These are phyloP conservation scores for Setaria italica DNA, from an alignment of 202 grass and related monocot genomes.

Conservation along the genomic window DNA sequence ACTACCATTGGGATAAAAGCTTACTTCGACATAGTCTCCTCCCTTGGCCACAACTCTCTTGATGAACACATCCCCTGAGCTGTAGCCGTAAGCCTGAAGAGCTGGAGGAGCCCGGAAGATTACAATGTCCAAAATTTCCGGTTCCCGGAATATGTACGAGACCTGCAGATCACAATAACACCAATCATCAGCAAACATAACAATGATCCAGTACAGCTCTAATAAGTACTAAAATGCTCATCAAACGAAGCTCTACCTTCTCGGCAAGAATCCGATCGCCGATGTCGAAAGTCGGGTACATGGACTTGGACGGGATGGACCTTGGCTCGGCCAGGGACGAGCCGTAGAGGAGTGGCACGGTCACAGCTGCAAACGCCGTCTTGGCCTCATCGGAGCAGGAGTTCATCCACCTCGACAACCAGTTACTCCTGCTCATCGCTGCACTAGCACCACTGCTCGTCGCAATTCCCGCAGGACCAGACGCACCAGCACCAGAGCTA, in stretches of 20 bases:
- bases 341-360: slow-evolving; percentile 84
- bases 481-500: neutral
- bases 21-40: slow-evolving; percentile 92
- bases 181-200: slow-evolving; percentile 18
- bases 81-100: slow-evolving; percentile 83
- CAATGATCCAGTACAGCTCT: neutral
- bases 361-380: slow-evolving; percentile 84
- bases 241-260: slow-evolving; percentile 65
- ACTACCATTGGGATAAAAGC: slow-evolving; percentile 56
- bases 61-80: slow-evolving; percentile 83
- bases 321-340: slow-evolving; percentile 82
- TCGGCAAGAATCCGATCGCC: slow-evolving; percentile 96
- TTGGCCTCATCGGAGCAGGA: slow-evolving; percentile 96
- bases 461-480: slow-evolving; percentile 33
- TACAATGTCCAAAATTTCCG: slow-evolving; percentile 94
- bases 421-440: slow-evolving; percentile 56
- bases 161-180: slow-evolving; percentile 59
- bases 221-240: neutral
- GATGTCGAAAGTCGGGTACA: slow-evolving; percentile 96
- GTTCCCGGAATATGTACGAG: slow-evolving; percentile 91
- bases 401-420: slow-evolving; percentile 81
- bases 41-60: slow-evolving; percentile 95
- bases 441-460: slow-evolving; percentile 28
- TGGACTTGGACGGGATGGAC: slow-evolving; percentile 94
- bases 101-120: slow-evolving; percentile 78